Evolutionary conservation across 139 green algal species (phyloP), one percentile per base, ranked within the genome.

Genomic region (Chlorella sp.): DNA sequence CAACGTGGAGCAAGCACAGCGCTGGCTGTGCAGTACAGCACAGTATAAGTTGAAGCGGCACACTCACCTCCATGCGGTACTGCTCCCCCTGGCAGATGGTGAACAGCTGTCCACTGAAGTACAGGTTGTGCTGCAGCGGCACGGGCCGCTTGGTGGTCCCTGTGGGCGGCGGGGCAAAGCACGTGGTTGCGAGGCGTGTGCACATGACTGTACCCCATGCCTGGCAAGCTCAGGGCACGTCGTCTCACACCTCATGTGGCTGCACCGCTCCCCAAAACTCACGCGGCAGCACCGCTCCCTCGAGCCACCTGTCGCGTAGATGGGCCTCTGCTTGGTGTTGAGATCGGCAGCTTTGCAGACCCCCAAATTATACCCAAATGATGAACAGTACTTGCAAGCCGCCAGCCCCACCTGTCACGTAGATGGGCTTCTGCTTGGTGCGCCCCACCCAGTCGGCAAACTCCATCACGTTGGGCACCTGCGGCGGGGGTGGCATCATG

Each of bases 371-470:
- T n/a, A n/a, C n/a, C n/a, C n/a, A n/a, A n/a, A n/a, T n/a, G n/a
- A n/a, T n/a, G n/a, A n/a, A n/a, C n/a, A n/a, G n/a, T n/a, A n/a
- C n/a, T n/a, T n/a, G n/a, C n/a, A n/a, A n/a, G n/a, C n/a, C n/a
- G n/a, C n/a, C 48, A 3, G n/a, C 14, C 87, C 32, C 64, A 92
- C 92, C 92, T 36, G 94, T 96, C 1, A 99, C 94, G 81, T 97
- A 94, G 17, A 99, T 90, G 34, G 92, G 84, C 85, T 95, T 95
- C 60, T 92, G 90, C 88, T 98, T 98, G 80, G 96, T 99, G 34
- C 96, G 90, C 2, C 97, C 97, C 81, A 99, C 95, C 97, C 97
- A 99, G 85, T 97, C 94, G 1, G 97, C 97, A 93, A 99, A 99
- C 89, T 99, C 97, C 86, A 96, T 92, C 7, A 98, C 94, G 84